Percentiles rank a stretch among this genome's conserved stretches.
Evolutionary conservation across 2,329 filamentous ascomycete species (phyloP).

Genomic region (Nannizziopsis arthrosporioides): DNA sequence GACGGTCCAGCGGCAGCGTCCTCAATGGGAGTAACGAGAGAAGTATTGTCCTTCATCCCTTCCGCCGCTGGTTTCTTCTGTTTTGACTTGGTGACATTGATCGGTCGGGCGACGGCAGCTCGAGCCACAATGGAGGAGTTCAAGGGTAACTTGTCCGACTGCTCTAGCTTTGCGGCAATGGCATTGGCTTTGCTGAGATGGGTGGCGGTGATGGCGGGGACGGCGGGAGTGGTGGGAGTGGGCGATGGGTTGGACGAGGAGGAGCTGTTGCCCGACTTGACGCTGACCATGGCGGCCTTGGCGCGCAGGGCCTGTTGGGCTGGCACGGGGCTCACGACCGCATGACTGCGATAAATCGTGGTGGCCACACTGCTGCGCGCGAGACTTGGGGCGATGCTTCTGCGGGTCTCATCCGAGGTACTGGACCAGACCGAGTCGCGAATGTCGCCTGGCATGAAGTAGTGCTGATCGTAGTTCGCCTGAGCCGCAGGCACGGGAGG

Average conservation of each 20-base stretch:
- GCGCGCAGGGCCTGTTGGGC: constrained; percentile 78
- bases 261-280: constrained; percentile 57
- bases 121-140: constrained; percentile 35
- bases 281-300: constrained; percentile 85
- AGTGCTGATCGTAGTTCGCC: constrained; percentile 58
- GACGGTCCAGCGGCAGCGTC: constrained; percentile 10
- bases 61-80: constrained; percentile 2
- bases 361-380: constrained; percentile 62
- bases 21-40: constrained; percentile 23
- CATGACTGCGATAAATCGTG: constrained; percentile 87
- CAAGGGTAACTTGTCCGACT: constrained; percentile 14
- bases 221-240: constrained; percentile 51
- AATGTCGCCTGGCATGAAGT: constrained; percentile 83
- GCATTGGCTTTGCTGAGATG: constrained; percentile 32
- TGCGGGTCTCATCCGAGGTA: constrained; percentile 47
- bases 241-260: constrained; percentile 24
- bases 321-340: constrained; percentile 63
- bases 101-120: constrained; percentile 33
- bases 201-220: constrained; percentile 54
- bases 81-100: constrained; percentile 31
- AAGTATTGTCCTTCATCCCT: constrained; percentile 20
- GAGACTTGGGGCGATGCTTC: constrained; percentile 40
- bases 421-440: constrained; percentile 84
- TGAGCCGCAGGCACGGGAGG: constrained; percentile 67
- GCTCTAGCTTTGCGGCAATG: constrained; percentile 18